Conservation (phyloP, 1,284 basidiomycete species). For the Trametes versicolor region DNA sequence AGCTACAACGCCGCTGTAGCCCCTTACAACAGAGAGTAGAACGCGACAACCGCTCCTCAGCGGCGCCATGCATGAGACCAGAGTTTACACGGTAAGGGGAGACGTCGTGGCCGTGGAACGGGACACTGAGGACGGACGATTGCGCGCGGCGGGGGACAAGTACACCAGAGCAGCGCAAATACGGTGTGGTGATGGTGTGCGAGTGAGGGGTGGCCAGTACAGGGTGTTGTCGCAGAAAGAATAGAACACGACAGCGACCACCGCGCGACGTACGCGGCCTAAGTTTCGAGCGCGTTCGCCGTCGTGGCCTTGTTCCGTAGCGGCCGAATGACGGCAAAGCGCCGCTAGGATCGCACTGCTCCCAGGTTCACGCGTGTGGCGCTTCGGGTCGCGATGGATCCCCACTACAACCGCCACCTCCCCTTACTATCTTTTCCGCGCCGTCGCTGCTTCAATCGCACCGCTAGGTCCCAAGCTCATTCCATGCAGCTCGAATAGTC, state of each 20-base stretch:
- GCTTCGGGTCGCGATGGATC: not conserved
- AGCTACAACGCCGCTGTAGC: too few species aligned
- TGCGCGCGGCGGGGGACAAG: not conserved
- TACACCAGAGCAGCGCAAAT: not conserved
- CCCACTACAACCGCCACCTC: not conserved
- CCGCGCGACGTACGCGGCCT: not conserved
- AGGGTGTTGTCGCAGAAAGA: not conserved
- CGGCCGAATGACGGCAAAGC: constrained; percentile 3
- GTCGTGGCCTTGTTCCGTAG: constrained; percentile 2
- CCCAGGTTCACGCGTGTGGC: not conserved
- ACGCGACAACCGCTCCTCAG: too few species aligned
- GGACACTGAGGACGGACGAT: too few species aligned
- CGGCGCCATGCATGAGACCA: not conserved
- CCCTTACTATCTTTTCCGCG: not conserved
- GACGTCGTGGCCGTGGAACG: not conserved
- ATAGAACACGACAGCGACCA: not conserved
- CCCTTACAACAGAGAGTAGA: too few species aligned
- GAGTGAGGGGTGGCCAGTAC: not conserved
- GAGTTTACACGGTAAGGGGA: not conserved
- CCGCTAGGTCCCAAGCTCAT: too few species aligned
- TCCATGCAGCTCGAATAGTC: not conserved
- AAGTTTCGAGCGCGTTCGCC: not conserved
- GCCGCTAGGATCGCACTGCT: constrained; percentile 6
- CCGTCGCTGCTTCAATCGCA: not conserved
- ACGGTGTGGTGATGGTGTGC: not conserved